Percentiles rank a stretch among this genome's conserved stretches.
Evolutionary conservation across 1,284 basidiomycete species (phyloP).

Genomic region (Trametes sp.): DNA sequence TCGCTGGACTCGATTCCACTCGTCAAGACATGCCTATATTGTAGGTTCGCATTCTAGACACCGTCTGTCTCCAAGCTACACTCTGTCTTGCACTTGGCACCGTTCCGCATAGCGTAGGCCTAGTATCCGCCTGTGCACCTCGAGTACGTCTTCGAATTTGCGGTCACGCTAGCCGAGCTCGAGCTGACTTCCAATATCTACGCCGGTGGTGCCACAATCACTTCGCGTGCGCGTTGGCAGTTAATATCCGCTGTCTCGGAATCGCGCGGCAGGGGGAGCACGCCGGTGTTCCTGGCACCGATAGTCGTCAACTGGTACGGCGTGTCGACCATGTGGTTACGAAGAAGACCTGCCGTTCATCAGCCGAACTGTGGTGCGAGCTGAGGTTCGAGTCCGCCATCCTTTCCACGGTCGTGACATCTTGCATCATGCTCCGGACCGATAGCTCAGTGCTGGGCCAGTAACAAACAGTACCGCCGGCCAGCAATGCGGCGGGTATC

Average conservation of each 20-base stretch:
- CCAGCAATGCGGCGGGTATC: not conserved
- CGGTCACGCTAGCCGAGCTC: not conserved
- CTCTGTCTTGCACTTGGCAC: too few relatives aligned
- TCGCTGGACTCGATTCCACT: too few relatives aligned
- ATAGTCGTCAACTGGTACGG: not conserved
- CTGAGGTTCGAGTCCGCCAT: not conserved
- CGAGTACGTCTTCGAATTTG: not conserved
- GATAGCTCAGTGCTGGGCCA: not conserved
- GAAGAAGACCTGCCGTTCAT: not conserved
- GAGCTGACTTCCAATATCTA: not conserved
- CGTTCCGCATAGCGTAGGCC: too few relatives aligned
- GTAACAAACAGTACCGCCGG: not conserved
- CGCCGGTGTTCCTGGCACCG: not conserved
- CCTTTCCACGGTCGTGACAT: not conserved
- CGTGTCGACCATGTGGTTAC: not conserved
- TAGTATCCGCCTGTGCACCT: too few relatives aligned
- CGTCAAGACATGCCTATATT: too few relatives aligned
- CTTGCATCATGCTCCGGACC: not conserved
- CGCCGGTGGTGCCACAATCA: constrained; percentile 7
- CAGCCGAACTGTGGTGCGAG: not conserved
- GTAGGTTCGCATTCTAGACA: too few relatives aligned
- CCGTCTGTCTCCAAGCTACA: too few relatives aligned
- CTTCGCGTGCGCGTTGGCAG: constrained; percentile 2
- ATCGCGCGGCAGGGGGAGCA: not conserved
- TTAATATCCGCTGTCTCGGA: constrained; percentile 12